phyloP scores from a whole-genome alignment of 352 stramenopile species.

The Nothophytophthora sp. region DNA sequence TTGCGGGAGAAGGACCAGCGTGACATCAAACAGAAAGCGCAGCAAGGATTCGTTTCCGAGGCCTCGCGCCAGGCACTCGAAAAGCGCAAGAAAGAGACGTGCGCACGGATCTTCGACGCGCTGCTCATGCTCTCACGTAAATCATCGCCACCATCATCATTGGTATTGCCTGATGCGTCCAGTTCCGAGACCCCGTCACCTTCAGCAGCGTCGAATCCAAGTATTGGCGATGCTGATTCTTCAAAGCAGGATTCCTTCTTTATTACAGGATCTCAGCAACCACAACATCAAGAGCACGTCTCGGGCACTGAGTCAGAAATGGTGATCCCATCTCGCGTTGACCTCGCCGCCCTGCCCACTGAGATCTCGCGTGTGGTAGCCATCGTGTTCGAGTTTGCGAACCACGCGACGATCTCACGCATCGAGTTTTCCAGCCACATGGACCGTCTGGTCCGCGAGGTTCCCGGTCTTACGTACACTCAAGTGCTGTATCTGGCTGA shows the following conservation, averaged over 20 bases:
- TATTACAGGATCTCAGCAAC: neutral
- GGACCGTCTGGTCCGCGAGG: constrained; percentile 64
- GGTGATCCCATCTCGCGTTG: constrained; percentile 35
- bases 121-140: constrained; percentile 23
- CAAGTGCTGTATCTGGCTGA: constrained; percentile 73
- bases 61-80: constrained; percentile 58
- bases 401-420: constrained; percentile 42
- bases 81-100: constrained; percentile 59
- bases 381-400: constrained; percentile 69
- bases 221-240: too few relatives aligned
- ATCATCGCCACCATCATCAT: too few relatives aligned
- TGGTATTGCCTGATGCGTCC: too few relatives aligned
- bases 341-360: constrained; percentile 42
- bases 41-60: constrained; percentile 62
- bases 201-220: too few relatives aligned
- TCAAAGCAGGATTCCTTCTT: too few relatives aligned
- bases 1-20: constrained; percentile 45
- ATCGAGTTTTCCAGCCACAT: constrained; percentile 49
- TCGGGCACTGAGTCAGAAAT: constrained; percentile 7
- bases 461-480: constrained; percentile 67
- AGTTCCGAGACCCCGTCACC: too few relatives aligned
- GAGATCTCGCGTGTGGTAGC: constrained; percentile 59
- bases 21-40: constrained; percentile 41
- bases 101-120: constrained; percentile 51
- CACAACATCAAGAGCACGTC: constrained; percentile 1